phyloP scores from a whole-genome alignment of 768 basidiomycete species.

The Lactifluus hygrophoroides region DNA sequence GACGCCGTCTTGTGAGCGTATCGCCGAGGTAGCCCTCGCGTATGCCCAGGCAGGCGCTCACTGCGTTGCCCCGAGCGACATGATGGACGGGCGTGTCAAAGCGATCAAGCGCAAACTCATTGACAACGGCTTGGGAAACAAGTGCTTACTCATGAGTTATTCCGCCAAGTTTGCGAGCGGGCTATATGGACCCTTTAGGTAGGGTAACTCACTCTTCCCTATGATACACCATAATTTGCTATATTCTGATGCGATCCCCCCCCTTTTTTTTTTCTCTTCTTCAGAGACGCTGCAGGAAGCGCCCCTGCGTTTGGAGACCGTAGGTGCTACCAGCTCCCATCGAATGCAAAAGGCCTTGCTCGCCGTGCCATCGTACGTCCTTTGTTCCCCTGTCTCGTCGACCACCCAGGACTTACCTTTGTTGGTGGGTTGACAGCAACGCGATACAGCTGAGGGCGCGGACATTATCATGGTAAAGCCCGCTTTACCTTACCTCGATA shows the following conservation, averaged over 20 bases:
- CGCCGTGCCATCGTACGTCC: conserved; percentile 80
- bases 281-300: conserved; percentile 94
- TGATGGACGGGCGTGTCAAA: conserved; percentile 97
- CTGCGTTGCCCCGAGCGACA: conserved; percentile 97
- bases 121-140: conserved; percentile 76
- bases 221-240: not conserved
- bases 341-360: conserved; percentile 80
- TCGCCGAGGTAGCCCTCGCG: conserved; percentile 84
- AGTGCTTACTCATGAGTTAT: conserved; percentile 91
- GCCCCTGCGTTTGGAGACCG: conserved; percentile 91
- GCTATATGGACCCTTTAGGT: conserved; percentile 96
- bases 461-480: conserved; percentile 99
- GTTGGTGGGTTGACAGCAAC: conserved; percentile 45
- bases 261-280: not conserved
- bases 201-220: conserved; percentile 16
- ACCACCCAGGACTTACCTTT: not conserved
- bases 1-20: conserved; percentile 70
- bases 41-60: conserved; percentile 96
- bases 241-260: not conserved
- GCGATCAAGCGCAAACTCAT: conserved; percentile 84
- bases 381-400: not conserved
- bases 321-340: conserved; percentile 97
- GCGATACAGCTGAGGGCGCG: conserved; percentile 85
- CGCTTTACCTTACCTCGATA: conserved; percentile 90
- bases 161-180: conserved; percentile 96